phyloP scores from a whole-genome alignment of 2,329 filamentous ascomycete genomes.

The Colletotrichum simmondsii region DNA sequence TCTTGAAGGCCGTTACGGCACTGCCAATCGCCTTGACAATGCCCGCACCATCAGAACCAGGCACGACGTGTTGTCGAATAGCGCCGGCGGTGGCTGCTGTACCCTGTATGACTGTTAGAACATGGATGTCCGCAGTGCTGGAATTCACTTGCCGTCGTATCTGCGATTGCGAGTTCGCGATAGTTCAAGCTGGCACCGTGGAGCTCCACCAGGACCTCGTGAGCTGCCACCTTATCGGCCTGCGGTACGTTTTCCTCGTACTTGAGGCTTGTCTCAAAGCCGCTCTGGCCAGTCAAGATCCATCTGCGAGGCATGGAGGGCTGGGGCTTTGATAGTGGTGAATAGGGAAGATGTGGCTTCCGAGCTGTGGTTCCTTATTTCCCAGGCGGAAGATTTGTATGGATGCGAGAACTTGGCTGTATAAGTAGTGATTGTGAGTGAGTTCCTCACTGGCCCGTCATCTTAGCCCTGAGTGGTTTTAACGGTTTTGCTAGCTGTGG shows the following conservation, averaged over 20 bases:
- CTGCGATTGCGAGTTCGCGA: slow-evolving; percentile 57
- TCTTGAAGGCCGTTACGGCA: slow-evolving; percentile 55
- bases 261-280: slow-evolving; percentile 47
- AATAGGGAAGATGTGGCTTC: too few species aligned
- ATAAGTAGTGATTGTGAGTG: too few species aligned
- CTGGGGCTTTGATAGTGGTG: too few species aligned
- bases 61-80: slow-evolving; percentile 41
- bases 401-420: too few species aligned
- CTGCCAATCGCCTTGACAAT: slow-evolving; percentile 61
- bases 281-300: slow-evolving; percentile 45
- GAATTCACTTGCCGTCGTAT: slow-evolving; percentile 34
- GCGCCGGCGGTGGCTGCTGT: slow-evolving; percentile 38
- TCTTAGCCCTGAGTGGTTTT: too few species aligned
- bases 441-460: too few species aligned
- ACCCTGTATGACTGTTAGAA: slow-evolving; percentile 25
- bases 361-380: too few species aligned
- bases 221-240: slow-evolving; percentile 57
- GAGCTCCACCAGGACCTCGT: slow-evolving; percentile 70
- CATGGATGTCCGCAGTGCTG: too few species aligned
- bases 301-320: slow-evolving; percentile 44
- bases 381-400: too few species aligned
- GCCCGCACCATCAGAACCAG: slow-evolving; percentile 54
- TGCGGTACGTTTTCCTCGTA: slow-evolving; percentile 41
- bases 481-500: too few species aligned
- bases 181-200: slow-evolving; percentile 61